Evolutionary conservation across 306 rosid genomes (phyloP), one percentile per base, ranked within the genome.

Genomic region (Lathyrus oleraceus): DNA sequence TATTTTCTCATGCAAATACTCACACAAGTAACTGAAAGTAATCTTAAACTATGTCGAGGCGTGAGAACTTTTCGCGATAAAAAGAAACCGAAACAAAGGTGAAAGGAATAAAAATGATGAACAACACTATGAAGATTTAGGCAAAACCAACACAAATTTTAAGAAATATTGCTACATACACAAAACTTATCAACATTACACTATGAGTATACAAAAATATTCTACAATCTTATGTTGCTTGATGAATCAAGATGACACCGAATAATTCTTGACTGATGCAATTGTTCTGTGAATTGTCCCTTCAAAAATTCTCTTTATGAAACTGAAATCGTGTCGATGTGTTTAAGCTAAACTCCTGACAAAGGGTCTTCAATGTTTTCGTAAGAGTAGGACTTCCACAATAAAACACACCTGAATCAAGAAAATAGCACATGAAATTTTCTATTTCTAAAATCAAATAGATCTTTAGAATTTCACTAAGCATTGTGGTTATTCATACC

Each of bases 261-360:
- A 7, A 52, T 17, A 66, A 48, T 72, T 38, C n/a, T 25, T 19
- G 13, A 61, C 28, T 52, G 21, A 44, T 62, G 68, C 38, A 42
- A 35, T 35, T 7, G 10, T 35, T 17, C 48, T 14, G 44, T 79
- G 67, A n/a, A 63, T 6, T 65, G 28, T 3, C 32, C 10, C 48
- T 61, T 73, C 6, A 93, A 77, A 92, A 92, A 70, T 90, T 92
- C 84, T 92, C 98, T 84, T 92, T 89, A 76, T 92, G 90, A 77
- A 92, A 92, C 10, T 81, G 83, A 71, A 92, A 92, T 21, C 93
- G 88, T 2, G 83, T 78, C 43, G 81, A 51, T 70, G 86, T 17
- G 54, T 35, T 72, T 60, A 74, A 10, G 69, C 86, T 82, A 36
- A 75, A 78, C 35, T 82, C 83, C 6, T 78, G 45, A 73, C 86